Base-by-base conservation (phyloP, 768 basidiomycete genomes). In the Pleurotus pulmonarius region DNA sequence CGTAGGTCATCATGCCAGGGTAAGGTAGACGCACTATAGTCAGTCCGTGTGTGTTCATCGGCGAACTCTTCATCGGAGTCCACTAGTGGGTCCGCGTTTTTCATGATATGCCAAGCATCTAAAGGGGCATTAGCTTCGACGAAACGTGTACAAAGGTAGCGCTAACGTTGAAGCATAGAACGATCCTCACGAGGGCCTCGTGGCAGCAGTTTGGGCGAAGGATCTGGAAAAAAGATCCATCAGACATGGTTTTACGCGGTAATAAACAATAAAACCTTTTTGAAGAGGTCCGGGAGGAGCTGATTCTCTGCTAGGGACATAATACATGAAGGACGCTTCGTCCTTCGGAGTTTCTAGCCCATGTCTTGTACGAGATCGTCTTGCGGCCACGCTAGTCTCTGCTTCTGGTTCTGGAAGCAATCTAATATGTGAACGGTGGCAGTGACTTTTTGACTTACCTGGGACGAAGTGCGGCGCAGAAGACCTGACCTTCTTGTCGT, bases 81-180 rank as follows among this genome's bases (percentile, higher is more conserved):
- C 11, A 70, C 73, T 13, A 90, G 72, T 13, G 88, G 86, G 64
- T 91, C 88, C 37, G 77, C 76, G 24, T 78, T 81, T 39, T 76
- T 77, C 25, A 84, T 77, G 29, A 82, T 71, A 62, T 86, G 83
- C 88, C 87, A 91, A 5, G 89, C 88, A 57, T 91, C 90, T 92
- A 71, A 18, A 57, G 55, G 46, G 59, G 49, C 22, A 51, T 45
- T 41, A 52, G 59, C 46, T 56, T 45, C 57, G 25, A 56, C 43
- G 39, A n/a, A 38, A 46, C 39, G 49, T 41, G 45, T 45, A 61
- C 22, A 15, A 56, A 57, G 58, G 26, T 8, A 48, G 48, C 34
- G 63, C 72, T 60, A 62, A 81, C 80, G 79, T 60, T 81, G 73
- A 20, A 81, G 66, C 75, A 81, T 79, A 3, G 74, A 73, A 43